phyloP scores from a whole-genome alignment of 345 rosid genomes.

The Viola odorata region DNA sequence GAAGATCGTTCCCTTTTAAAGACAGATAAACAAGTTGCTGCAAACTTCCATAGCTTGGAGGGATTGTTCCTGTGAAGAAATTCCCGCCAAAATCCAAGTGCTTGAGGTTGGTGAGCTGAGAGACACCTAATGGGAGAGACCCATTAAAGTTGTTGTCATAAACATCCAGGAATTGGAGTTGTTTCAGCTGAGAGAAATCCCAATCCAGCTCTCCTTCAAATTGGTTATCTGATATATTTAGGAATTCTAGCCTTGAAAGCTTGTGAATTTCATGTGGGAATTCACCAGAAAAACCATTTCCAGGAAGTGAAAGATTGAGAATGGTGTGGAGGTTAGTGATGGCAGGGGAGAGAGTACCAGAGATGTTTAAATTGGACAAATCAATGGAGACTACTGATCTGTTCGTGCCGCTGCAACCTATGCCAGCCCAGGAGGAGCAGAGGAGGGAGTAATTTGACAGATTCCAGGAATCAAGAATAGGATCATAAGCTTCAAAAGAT shows the following conservation, averaged over 20 bases:
- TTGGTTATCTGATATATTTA: conserved; percentile 52
- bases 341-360: conserved; percentile 49
- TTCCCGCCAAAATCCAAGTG: conserved; percentile 65
- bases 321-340: conserved; percentile 37
- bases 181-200: conserved; percentile 36
- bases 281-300: conserved; percentile 34
- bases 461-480: conserved; percentile 48
- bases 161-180: conserved; percentile 42
- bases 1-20: conserved; percentile 52
- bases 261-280: conserved; percentile 33
- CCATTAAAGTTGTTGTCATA: conserved; percentile 56
- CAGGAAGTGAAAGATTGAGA: conserved; percentile 38
- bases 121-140: conserved; percentile 38
- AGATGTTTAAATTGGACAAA: conserved; percentile 45
- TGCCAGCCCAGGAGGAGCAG: conserved; percentile 56
- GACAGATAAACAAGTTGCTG: conserved; percentile 41
- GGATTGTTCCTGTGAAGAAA: conserved; percentile 48
- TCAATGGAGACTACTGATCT: conserved; percentile 46
- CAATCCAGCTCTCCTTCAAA: conserved; percentile 45
- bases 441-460: conserved; percentile 38
- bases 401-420: conserved; percentile 37
- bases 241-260: conserved; percentile 35
- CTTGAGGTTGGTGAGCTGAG: conserved; percentile 30
- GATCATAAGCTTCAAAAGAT: conserved; percentile 37
- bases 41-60: conserved; percentile 37